phyloP scores from a whole-genome alignment of 345 rosid species.

The Eucalyptus cladocalyx region DNA sequence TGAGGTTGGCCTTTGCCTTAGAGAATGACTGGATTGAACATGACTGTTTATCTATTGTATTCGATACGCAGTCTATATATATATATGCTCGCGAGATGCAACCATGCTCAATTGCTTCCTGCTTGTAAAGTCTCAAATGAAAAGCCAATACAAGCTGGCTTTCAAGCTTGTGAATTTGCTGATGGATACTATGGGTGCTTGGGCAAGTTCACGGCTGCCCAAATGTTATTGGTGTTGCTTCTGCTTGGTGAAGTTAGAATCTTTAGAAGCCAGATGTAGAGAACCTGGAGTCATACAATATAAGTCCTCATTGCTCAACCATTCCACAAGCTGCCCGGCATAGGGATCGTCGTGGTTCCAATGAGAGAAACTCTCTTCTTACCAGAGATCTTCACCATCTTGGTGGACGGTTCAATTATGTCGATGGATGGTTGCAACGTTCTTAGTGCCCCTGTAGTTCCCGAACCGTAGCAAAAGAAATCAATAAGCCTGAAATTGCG shows the following conservation, averaged over 20 bases:
- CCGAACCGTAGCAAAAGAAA: background rate
- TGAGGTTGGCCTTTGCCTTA: background rate
- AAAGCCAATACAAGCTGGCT: background rate
- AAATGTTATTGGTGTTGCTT: background rate
- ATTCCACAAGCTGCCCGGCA: background rate
- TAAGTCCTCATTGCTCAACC: background rate
- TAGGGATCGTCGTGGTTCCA: rapidly evolving
- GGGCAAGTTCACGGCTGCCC: background rate
- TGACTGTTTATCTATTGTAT: background rate
- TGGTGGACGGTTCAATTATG: background rate
- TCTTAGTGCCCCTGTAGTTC: background rate
- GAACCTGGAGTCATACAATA: background rate
- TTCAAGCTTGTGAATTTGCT: background rate
- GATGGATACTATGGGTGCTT: background rate
- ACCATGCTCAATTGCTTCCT: background rate
- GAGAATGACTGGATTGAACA: background rate
- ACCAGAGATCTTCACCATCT: background rate
- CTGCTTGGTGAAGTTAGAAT: background rate
- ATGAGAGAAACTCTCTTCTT: background rate
- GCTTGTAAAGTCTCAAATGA: background rate
- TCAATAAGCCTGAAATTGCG: background rate
- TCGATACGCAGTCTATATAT: background rate
- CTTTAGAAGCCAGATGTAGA: background rate
- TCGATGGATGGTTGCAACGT: background rate
- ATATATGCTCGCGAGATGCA: rapidly evolving